phyloP scores from a whole-genome alignment of 169 alveolate genomes.

The Babesia sp. region DNA sequence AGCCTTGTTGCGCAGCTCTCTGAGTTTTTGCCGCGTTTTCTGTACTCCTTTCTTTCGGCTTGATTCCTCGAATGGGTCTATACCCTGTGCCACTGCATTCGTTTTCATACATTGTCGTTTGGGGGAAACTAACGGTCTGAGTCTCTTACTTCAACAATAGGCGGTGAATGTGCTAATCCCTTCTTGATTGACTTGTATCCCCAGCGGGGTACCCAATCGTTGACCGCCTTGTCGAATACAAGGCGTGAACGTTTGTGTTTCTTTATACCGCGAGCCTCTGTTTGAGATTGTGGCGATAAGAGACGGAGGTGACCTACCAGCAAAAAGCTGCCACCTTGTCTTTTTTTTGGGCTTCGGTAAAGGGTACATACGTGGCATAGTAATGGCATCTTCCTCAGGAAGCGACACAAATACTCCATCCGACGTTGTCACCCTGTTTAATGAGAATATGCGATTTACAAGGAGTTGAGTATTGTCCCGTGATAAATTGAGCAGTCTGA shows the following conservation, averaged over 20 bases:
- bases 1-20: slow-evolving; percentile 65
- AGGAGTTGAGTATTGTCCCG: slow-evolving; percentile 58
- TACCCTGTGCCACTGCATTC: slow-evolving; percentile 25
- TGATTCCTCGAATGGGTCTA: slow-evolving; percentile 33
- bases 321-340: slow-evolving; percentile 79
- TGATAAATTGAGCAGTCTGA: slow-evolving; percentile 22
- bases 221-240: slow-evolving; percentile 67
- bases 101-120: background rate
- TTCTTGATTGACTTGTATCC: slow-evolving; percentile 70
- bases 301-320: slow-evolving; percentile 12
- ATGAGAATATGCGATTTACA: slow-evolving; percentile 52
- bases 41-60: slow-evolving; percentile 29
- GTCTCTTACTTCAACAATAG: slow-evolving; percentile 55
- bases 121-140: slow-evolving; percentile 3
- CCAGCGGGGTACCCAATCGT: slow-evolving; percentile 84
- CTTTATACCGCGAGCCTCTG: slow-evolving; percentile 71
- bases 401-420: slow-evolving; percentile 66
- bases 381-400: slow-evolving; percentile 43
- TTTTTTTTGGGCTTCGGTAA: slow-evolving; percentile 64
- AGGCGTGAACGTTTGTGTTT: slow-evolving; percentile 73
- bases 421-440: slow-evolving; percentile 24
- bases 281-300: background rate
- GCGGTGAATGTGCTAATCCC: slow-evolving; percentile 32
- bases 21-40: slow-evolving; percentile 56
- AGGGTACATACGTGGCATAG: slow-evolving; percentile 65